Conservation (phyloP, 2,329 filamentous ascomycete genomes). For the Hypoxylon sp. region DNA sequence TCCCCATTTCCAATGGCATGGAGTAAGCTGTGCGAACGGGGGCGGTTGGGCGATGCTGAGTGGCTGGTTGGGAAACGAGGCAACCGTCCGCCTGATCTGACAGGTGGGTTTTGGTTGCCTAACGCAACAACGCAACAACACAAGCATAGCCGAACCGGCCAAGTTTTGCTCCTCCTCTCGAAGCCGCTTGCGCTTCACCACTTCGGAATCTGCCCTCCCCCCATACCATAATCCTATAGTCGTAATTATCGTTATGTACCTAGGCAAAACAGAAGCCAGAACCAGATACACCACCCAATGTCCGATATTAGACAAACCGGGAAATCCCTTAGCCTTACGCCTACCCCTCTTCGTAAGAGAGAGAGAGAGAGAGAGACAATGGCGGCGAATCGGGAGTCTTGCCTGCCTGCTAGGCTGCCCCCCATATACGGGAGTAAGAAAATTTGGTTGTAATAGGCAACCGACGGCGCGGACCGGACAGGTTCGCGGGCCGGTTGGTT, state of each 20-base stretch:
- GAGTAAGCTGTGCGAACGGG: neutral
- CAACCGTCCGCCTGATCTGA: slow-evolving; percentile 26
- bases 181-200: neutral
- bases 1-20: slow-evolving; percentile 18
- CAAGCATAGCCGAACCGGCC: neutral
- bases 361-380: neutral
- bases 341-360: neutral
- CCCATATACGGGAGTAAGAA: neutral
- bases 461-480: neutral
- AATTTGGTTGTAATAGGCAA: neutral
- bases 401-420: neutral
- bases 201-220: too few species aligned
- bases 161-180: neutral
- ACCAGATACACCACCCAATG: too few species aligned
- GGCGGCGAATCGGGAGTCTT: neutral
- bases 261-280: too few species aligned
- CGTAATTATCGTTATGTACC: neutral
- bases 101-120: neutral
- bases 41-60: neutral
- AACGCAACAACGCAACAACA: slow-evolving; percentile 10
- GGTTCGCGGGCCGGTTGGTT: neutral
- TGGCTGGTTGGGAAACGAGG: slow-evolving; percentile 22
- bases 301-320: neutral
- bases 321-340: neutral
- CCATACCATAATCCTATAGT: neutral